phyloP scores from a whole-genome alignment of 257 asterid genomes.

The Solanum phureja region DNA sequence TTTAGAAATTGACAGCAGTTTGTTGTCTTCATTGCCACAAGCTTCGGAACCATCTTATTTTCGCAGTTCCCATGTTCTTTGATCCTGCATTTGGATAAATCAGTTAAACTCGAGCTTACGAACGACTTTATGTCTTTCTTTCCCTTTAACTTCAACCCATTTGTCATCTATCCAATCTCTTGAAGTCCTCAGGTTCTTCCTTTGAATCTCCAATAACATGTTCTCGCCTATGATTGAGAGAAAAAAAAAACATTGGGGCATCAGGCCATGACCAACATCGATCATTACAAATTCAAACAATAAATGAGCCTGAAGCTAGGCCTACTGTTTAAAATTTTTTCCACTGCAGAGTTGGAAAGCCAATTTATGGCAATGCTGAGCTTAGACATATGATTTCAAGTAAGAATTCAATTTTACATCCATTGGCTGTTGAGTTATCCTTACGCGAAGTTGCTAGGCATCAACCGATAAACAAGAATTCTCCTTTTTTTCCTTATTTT shows the following conservation, averaged over 20 bases:
- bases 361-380: neutral
- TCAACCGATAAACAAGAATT: neutral
- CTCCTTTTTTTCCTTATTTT: neutral
- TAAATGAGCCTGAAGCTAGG: neutral
- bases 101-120: slow-evolving; percentile 1
- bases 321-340: neutral
- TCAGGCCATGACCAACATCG: neutral
- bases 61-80: neutral
- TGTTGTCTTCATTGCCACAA: neutral
- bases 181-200: slow-evolving; percentile 32
- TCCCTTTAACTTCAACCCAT: slow-evolving; percentile 32
- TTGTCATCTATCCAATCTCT: slow-evolving; percentile 44
- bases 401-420: neutral
- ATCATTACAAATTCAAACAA: neutral
- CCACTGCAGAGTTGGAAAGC: neutral
- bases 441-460: neutral
- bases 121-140: slow-evolving; percentile 33
- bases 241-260: neutral
- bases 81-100: neutral
- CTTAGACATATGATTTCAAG: neutral
- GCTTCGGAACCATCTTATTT: neutral
- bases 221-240: slow-evolving; percentile 26
- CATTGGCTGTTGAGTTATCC: neutral
- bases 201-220: slow-evolving; percentile 18
- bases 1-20: neutral